Evolutionary conservation across 2,329 filamentous ascomycete genomes (phyloP).

Genomic region (Emmonsiellopsis sp.): DNA sequence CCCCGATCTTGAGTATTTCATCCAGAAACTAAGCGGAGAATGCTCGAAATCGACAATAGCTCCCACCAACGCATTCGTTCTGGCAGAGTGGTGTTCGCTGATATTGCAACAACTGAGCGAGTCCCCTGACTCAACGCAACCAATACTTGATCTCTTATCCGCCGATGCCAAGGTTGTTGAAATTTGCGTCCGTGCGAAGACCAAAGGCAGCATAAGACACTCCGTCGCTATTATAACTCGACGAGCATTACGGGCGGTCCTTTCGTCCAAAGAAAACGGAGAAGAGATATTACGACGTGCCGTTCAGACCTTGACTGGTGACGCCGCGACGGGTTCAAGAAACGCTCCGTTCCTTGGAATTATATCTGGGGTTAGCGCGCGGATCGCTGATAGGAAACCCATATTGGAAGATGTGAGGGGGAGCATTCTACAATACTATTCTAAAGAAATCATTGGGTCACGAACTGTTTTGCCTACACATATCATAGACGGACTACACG

Average conservation of each 20-base stretch:
- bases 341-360: constrained; percentile 75
- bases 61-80: constrained; percentile 70
- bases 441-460: constrained; percentile 75
- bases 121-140: constrained; percentile 40
- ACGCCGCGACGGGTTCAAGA: constrained; percentile 54
- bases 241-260: constrained; percentile 66
- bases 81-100: constrained; percentile 82
- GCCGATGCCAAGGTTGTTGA: constrained; percentile 68
- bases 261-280: constrained; percentile 50
- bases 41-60: constrained; percentile 69
- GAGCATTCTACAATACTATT: constrained; percentile 72
- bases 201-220: constrained; percentile 56
- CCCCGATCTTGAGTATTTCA: constrained; percentile 45
- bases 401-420: constrained; percentile 58
- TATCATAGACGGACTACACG: constrained; percentile 61
- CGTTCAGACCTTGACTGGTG: constrained; percentile 60
- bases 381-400: constrained; percentile 55
- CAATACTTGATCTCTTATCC: constrained; percentile 51
- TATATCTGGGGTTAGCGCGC: constrained; percentile 75
- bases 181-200: constrained; percentile 59
- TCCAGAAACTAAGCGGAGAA: constrained; percentile 61
- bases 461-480: constrained; percentile 61
- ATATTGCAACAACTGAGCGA: constrained; percentile 63
- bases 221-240: constrained; percentile 71
- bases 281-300: constrained; percentile 54